Conservation (phyloP, 257 asterid species). For the Nicotiana otophora region DNA sequence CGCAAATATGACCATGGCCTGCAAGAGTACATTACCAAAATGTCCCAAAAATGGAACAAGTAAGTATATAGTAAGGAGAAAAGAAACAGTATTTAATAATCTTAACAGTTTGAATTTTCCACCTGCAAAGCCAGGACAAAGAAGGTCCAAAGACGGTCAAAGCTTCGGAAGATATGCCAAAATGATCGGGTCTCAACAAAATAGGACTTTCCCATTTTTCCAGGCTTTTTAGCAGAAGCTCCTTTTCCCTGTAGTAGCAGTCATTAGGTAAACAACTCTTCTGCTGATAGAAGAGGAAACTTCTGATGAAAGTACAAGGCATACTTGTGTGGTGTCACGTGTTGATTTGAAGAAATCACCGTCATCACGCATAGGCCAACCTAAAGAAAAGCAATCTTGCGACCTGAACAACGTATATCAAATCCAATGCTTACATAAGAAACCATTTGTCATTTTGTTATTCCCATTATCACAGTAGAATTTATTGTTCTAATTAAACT, state of each 20-base stretch:
- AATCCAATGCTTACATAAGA: conserved; percentile 2
- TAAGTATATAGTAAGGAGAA: conserved; percentile 13
- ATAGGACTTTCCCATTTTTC: conserved; percentile 78
- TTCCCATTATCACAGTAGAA: neutral
- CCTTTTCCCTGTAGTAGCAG: conserved; percentile 60
- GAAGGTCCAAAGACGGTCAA: conserved; percentile 96
- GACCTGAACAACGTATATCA: conserved; percentile 52
- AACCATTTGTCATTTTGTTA: neutral
- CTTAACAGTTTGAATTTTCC: conserved; percentile 15
- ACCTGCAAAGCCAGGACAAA: conserved; percentile 81
- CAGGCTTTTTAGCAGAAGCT: conserved; percentile 33
- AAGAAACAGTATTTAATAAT: neutral
- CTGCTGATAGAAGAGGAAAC: neutral
- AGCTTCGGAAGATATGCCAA: conserved; percentile 95
- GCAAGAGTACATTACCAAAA: conserved; percentile 26
- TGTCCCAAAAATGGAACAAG: conserved; percentile 15
- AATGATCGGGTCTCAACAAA: conserved; percentile 89
- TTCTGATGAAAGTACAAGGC: conserved; percentile 8
- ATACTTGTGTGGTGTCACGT: conserved; percentile 46
- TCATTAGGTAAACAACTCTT: conserved; percentile 3
- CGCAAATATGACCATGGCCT: conserved; percentile 73
- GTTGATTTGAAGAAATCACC: conserved; percentile 84
- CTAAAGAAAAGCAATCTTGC: conserved; percentile 80
- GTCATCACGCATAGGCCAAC: conserved; percentile 99
- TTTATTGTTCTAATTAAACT: conserved; percentile 13